A percentile compares a stretch with the other conserved stretches of the same genome.
Conservation (phyloP, 1,284 basidiomycete genomes). For the Sparassis latifolia region DNA sequence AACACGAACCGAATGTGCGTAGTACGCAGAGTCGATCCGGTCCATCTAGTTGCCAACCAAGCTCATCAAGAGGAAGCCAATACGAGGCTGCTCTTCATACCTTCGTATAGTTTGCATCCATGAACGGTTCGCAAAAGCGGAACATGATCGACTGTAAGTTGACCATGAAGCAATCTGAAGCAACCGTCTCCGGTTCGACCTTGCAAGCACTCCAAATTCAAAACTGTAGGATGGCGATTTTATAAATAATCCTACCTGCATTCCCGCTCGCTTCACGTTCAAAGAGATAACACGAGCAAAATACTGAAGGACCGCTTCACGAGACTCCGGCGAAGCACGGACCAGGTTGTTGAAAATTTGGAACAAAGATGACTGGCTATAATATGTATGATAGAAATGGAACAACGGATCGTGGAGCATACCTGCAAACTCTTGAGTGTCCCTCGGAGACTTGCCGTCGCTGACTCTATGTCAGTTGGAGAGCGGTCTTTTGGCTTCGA, state of each 20-base stretch:
- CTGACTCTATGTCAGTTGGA: conserved; percentile 74
- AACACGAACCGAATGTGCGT: conserved; percentile 64
- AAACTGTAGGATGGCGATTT: conserved; percentile 1
- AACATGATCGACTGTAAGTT: conserved; percentile 83
- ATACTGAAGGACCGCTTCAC: conserved; percentile 83
- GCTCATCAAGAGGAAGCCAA: neutral
- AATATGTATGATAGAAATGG: conserved; percentile 5
- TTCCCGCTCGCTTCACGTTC: conserved; percentile 85
- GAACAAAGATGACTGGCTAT: conserved; percentile 78
- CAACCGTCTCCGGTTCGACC: conserved; percentile 82
- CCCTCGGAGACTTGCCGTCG: conserved; percentile 75
- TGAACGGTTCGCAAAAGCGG: conserved; percentile 93
- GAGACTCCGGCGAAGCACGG: conserved; percentile 70
- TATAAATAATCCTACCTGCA: conserved; percentile 49
- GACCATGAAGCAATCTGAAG: conserved; percentile 90
- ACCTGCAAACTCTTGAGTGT: conserved; percentile 82
- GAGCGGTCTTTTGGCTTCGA: conserved; percentile 76
- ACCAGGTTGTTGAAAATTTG: conserved; percentile 87
- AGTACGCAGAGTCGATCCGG: conserved; percentile 85
- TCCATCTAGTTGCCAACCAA: conserved; percentile 59
- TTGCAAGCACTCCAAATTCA: conserved; percentile 20
- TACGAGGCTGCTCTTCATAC: conserved; percentile 30
- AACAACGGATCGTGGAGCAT: neutral
- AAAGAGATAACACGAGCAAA: conserved; percentile 72
- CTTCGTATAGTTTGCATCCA: conserved; percentile 89